Evolutionary conservation across 768 basidiomycete species (phyloP), one percentile per base, ranked within the genome.

Genomic region (Termitomyces eurrhizus): DNA sequence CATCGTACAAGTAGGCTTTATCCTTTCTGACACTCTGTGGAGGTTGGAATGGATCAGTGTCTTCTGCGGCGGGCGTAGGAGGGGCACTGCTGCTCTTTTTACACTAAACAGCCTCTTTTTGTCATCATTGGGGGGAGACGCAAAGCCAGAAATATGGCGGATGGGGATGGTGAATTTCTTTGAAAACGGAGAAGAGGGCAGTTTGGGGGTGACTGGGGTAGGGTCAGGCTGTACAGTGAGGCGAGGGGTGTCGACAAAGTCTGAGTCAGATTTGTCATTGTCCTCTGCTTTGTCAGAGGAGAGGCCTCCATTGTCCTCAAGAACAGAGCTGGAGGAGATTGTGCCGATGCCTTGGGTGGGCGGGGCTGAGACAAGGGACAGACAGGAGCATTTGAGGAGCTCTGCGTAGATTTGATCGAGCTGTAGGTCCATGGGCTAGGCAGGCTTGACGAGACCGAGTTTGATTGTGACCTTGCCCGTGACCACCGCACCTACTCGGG

Each of bases 261-360:
- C 52, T 2, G 13, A 35, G 18, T 52, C 60, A n/a, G 39, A 58
- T 24, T 61, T 53, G 13, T 79, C 72, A 16, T 64, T 66, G 18
- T 69, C 68, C 35, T 74, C 73, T 33, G 67, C 70, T n/a, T 69
- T 70, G 46, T 78, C 78, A 3, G 68, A 81, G 33, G 85, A 88
- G 11, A 92, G 74, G 5, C 87, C 85, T n/a, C 85, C 92, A 66
- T 93, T 92, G 66, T 94, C 93, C 69, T 88, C 82, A 63, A 83
- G 85, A 24, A 78, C 81, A 2, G 83, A 83, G 76, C 68, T 85
- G 75, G 87, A 88, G 33, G 89, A 88, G 29, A 92, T 75, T 3
- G 93, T 95, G 55, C 93, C 93, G 33, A 94, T 85, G 29, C 93
- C 90, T 73, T 92, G 87, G 11, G 91, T 93, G 1, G 93, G 90